These are phyloP conservation scores for Aegilops longissima DNA, from an alignment of 176 grass and related monocot species.

Conservation along the genomic window DNA sequence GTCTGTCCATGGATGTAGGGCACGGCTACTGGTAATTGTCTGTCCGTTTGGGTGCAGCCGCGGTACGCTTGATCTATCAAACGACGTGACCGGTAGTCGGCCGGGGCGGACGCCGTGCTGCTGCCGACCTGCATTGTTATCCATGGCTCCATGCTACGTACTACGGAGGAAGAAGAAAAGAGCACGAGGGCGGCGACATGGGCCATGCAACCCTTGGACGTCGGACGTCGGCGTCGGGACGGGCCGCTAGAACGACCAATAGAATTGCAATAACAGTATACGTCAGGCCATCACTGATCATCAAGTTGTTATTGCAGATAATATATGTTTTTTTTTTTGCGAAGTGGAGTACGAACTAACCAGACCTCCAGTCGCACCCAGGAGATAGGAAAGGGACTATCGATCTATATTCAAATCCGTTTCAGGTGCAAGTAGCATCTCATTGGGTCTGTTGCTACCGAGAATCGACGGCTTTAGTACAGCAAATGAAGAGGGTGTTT, in stretches of 20 bases:
- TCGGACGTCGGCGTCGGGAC: not conserved
- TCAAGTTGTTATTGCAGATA: not conserved
- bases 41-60: no score
- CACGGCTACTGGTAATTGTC: not conserved
- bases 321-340: not conserved
- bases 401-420: not conserved
- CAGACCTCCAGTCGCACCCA: not conserved
- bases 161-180: not conserved
- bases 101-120: not conserved
- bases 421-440: not conserved
- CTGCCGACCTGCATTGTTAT: not conserved
- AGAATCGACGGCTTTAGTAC: not conserved
- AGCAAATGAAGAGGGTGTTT: no score
- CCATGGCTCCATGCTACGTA: not conserved
- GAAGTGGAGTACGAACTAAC: not conserved
- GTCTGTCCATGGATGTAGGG: not conserved
- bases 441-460: not conserved
- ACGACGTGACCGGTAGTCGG: not conserved
- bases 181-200: not conserved
- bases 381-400: not conserved
- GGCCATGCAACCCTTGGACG: not conserved
- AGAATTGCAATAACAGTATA: not conserved
- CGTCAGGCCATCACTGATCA: not conserved
- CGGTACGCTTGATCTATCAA: not conserved
- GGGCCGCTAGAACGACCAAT: not conserved